These are phyloP conservation scores for Leccinum pallidistipes DNA, from an alignment of 1,284 basidiomycete genomes.

Conservation along the genomic window DNA sequence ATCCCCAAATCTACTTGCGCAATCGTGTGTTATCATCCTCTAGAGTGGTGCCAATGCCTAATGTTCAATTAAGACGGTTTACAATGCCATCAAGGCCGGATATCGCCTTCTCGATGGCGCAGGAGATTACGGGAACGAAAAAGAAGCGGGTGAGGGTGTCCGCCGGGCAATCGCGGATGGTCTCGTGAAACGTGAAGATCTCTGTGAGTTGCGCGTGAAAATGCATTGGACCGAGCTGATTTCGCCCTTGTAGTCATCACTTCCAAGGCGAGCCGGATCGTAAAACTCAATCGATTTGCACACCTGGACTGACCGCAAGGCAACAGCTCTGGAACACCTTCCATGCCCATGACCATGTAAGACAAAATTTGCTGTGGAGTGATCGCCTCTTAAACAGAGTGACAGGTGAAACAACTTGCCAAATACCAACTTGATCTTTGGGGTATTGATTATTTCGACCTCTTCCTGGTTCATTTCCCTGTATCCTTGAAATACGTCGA, in stretches of 20 bases:
- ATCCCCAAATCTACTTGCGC: conserved; percentile 58
- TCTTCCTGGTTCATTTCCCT: conserved; percentile 81
- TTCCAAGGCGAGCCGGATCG: conserved; percentile 50
- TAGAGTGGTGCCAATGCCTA: conserved; percentile 1
- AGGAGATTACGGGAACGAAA: conserved; percentile 84
- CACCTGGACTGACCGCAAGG: conserved; percentile 1
- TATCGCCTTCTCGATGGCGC: conserved; percentile 86
- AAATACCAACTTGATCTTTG: conserved; percentile 70
- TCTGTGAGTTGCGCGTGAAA: conserved; percentile 55
- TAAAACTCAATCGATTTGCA: neutral
- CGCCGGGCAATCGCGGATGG: conserved; percentile 74
- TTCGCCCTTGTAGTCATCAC: conserved; percentile 53
- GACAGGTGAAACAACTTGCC: conserved; percentile 51
- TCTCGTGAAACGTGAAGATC: conserved; percentile 70
- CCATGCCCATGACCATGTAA: conserved; percentile 69
- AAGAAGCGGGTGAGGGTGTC: conserved; percentile 78
- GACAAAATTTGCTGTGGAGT: conserved; percentile 14
- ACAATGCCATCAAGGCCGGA: conserved; percentile 69
- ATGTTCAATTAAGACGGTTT: conserved; percentile 49
- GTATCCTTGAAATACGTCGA: conserved; percentile 76
- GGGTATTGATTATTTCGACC: conserved; percentile 80
- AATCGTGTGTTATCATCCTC: conserved; percentile 43
- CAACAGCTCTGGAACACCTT: conserved; percentile 79
- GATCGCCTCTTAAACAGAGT: conserved; percentile 2
- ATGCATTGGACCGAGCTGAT: conserved; percentile 5